Evolutionary conservation across 2,329 filamentous ascomycete genomes (phyloP).

Genomic region (Tolypocladium ophioglossoides): DNA sequence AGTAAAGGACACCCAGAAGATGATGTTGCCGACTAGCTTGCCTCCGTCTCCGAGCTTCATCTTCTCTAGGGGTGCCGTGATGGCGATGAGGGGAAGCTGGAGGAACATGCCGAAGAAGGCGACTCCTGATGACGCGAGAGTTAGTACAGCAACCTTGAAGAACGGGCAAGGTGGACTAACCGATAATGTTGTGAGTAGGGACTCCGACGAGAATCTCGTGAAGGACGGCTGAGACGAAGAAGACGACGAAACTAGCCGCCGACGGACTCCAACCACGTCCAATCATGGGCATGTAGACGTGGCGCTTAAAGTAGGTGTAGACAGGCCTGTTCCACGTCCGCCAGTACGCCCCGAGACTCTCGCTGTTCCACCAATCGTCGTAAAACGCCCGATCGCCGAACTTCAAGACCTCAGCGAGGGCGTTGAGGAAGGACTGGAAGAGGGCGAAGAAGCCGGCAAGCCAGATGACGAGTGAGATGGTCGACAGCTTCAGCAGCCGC

Average conservation of each 20-base stretch:
- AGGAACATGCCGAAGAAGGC: conserved; percentile 91
- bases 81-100: conserved; percentile 76
- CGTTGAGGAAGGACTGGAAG: conserved; percentile 89
- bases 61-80: conserved; percentile 72
- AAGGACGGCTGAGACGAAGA: conserved; percentile 76
- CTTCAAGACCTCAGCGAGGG: conserved; percentile 75
- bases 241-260: conserved; percentile 69
- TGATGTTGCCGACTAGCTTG: conserved; percentile 77
- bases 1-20: conserved; percentile 96
- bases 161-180: conserved; percentile 31
- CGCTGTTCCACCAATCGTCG: conserved; percentile 95
- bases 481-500: conserved; percentile 86
- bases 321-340: conserved; percentile 96
- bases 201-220: conserved; percentile 91
- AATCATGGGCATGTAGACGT: conserved; percentile 82
- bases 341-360: conserved; percentile 82
- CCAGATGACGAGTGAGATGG: conserved; percentile 94
- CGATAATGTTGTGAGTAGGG: conserved; percentile 87
- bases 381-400: conserved; percentile 96
- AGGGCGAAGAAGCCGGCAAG: conserved; percentile 94
- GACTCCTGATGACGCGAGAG: conserved; percentile 48
- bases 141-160: conserved; percentile 3
- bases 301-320: conserved; percentile 90
- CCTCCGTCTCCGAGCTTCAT: conserved; percentile 61
- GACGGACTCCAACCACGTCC: conserved; percentile 68